Evolutionary conservation across 2,329 filamentous ascomycete genomes (phyloP), one percentile per base, ranked within the genome.

Genomic region (Scolecobasidium constrictum): DNA sequence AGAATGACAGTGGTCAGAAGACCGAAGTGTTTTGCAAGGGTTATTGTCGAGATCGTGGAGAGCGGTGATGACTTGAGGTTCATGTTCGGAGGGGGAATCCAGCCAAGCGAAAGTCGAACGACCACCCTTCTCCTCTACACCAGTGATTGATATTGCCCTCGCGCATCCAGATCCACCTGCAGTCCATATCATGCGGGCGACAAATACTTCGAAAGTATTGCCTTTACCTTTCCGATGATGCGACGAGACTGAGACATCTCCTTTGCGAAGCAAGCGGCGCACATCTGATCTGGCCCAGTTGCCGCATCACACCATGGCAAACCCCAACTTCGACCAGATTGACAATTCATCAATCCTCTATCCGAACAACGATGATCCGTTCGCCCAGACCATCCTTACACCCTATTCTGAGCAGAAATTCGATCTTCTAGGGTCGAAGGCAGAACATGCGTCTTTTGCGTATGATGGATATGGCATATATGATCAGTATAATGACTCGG

Each of bases 401-500:
- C 21, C 35, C 18, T 15, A 35, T 28, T 31, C 38, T 12, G 37
- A 40, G 18, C 42, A 47, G 18, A 44, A 47, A 35, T 46, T 52
- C 33, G 39, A 49, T 23, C 43, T 61, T 45, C 48, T 41, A 19
- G 40, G 39, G 3, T 17, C 49, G 43, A 49, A 52, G 40, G 51
- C 53, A 37, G 49, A 52, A 47, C 43, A 47, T 40, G 43, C 47
- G 18, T 46, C 52, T 13, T 20, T 19, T 43, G 48, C 56, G 22
- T 56, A 60, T 47, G 45, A 54, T 42, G 53, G 52, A 47, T 56
- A 62, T 52, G 39, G 18, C 23, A 45, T 49, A 37, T 53, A 49
- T 46, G 49, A 52, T 45, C 58, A 52, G 45, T 63, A 62, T 55
- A 55, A 56, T 52, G 60, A 62, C 50, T 63, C 61, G 20, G 55